A percentile compares a stretch with the other conserved stretches of the same genome.
Evolutionary conservation across 305 asterid species (phyloP).

Genomic region (Caryopteris hybrid): DNA sequence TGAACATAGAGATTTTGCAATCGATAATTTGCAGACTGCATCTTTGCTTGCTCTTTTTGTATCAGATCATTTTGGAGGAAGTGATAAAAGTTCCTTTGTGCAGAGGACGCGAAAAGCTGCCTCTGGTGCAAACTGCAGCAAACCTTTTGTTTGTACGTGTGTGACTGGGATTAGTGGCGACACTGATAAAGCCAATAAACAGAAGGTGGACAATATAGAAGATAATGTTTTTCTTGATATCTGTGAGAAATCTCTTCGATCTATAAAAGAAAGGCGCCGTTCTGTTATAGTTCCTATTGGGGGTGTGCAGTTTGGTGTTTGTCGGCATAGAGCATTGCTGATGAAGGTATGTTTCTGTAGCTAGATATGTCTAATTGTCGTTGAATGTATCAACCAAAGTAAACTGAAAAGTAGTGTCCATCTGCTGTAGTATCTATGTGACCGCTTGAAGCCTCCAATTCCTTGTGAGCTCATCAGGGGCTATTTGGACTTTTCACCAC

Average conservation of each 20-base stretch:
- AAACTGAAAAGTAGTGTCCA: conserved; percentile 13
- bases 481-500: conserved; percentile 85
- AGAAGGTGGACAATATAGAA: conserved; percentile 33
- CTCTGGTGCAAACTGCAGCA: conserved; percentile 60
- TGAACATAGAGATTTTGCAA: conserved; percentile 31
- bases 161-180: conserved; percentile 46
- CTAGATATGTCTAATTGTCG: neutral
- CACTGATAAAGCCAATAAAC: conserved; percentile 24
- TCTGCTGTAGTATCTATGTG: conserved; percentile 75
- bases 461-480: conserved; percentile 98
- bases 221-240: conserved; percentile 52
- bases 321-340: conserved; percentile 93
- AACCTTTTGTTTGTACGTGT: conserved; percentile 91
- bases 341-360: conserved; percentile 60
- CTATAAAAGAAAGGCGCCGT: conserved; percentile 50
- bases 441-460: conserved; percentile 75
- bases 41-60: conserved; percentile 90
- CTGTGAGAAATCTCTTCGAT: conserved; percentile 68
- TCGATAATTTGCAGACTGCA: conserved; percentile 58
- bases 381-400: conserved; percentile 3
- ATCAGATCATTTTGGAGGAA: conserved; percentile 96
- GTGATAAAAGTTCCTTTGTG: conserved; percentile 60
- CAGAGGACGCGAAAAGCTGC: conserved; percentile 67
- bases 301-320: conserved; percentile 80
- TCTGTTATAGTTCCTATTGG: conserved; percentile 89